These are phyloP conservation scores for Alternaria gansuensis DNA, from an alignment of 2,329 filamentous ascomycete genomes.

Conservation along the genomic window DNA sequence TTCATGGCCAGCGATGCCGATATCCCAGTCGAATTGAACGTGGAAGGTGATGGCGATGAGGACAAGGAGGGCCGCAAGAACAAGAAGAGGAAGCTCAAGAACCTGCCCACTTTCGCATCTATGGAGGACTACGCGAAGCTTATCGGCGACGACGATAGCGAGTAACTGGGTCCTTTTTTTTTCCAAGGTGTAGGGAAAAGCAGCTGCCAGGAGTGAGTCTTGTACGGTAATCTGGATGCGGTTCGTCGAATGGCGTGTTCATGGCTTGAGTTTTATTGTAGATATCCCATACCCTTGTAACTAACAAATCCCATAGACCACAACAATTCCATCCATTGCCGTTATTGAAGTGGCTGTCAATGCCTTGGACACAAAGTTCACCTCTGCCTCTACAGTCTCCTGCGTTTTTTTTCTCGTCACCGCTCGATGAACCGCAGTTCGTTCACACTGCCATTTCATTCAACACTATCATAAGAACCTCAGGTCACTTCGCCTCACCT, in stretches of 20 bases:
- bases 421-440: not conserved
- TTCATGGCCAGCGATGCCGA: conserved; percentile 66
- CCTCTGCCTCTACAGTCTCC: fast-evolving
- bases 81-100: conserved; percentile 85
- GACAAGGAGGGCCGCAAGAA: conserved; percentile 60
- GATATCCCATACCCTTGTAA: conserved; percentile 48
- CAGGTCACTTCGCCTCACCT: no score
- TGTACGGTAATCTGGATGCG: not conserved
- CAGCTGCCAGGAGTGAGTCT: not conserved
- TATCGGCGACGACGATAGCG: conserved; percentile 69
- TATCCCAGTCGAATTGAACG: conserved; percentile 60
- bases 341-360: not conserved
- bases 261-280: conserved; percentile 34
- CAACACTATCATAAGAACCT: not conserved
- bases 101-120: conserved; percentile 90
- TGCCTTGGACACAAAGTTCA: not conserved
- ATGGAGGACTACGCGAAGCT: conserved; percentile 92
- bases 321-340: not conserved
- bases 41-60: conserved; percentile 51
- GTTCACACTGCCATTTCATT: not conserved
- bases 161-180: conserved; percentile 24
- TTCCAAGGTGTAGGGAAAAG: conserved; percentile 1
- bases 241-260: conserved; percentile 18
- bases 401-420: not conserved
- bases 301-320: conserved; percentile 14